phyloP scores from a whole-genome alignment of 2,329 filamentous ascomycete species.

The Mycosphaerelloides madeirae region DNA sequence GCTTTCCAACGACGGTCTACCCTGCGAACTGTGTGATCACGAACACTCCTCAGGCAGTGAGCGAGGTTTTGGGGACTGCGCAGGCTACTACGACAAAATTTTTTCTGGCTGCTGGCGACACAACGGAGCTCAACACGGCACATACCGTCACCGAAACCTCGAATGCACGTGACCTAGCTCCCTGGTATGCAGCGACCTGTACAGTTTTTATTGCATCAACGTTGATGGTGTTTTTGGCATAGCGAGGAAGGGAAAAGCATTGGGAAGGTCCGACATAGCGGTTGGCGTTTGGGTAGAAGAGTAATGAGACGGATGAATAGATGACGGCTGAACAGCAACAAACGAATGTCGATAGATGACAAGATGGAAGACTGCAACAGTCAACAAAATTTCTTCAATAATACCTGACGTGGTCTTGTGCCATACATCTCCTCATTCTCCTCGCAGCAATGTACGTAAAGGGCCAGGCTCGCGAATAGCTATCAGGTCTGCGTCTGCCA shows the following conservation, averaged over 20 bases:
- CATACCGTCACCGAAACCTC: constrained; percentile 6
- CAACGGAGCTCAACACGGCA: constrained; percentile 14
- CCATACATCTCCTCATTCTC: too few species aligned
- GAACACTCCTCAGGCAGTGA: constrained; percentile 4
- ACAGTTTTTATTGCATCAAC: constrained; percentile 16
- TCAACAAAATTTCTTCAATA: too few species aligned
- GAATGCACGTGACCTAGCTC: neutral
- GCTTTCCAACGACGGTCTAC: constrained; percentile 40
- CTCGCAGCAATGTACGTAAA: too few species aligned
- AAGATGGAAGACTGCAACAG: too few species aligned
- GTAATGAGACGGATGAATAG: too few species aligned
- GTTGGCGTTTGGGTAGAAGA: too few species aligned
- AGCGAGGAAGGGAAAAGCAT: constrained; percentile 1
- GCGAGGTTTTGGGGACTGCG: constrained; percentile 8
- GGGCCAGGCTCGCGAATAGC: too few species aligned
- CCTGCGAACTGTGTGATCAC: constrained; percentile 18
- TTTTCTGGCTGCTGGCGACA: constrained; percentile 14
- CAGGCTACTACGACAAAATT: constrained; percentile 7
- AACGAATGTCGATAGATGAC: too few species aligned
- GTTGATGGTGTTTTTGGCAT: constrained; percentile 9
- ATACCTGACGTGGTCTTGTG: too few species aligned
- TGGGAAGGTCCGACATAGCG: neutral
- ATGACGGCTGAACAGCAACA: too few species aligned
- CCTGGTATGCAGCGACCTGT: constrained; percentile 9
- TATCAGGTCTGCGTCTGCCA: too few species aligned